phyloP scores from a whole-genome alignment of 768 basidiomycete genomes.

The Symmetrospora coprosmae region DNA sequence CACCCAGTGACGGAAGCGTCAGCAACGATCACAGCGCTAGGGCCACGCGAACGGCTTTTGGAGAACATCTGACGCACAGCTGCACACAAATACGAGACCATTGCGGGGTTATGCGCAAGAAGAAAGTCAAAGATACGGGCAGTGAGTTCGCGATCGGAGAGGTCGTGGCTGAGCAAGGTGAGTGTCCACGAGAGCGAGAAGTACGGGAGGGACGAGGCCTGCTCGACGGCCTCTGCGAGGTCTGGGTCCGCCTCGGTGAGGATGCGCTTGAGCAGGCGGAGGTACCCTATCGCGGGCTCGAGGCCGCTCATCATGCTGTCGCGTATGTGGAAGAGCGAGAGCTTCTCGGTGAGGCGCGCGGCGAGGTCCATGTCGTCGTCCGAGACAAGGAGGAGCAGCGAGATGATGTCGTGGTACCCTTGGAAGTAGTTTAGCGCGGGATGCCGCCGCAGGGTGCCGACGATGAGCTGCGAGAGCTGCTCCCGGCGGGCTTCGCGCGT shows the following conservation, averaged over 20 bases:
- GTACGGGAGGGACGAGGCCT: slow-evolving; percentile 38
- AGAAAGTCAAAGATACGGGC: slow-evolving; percentile 41
- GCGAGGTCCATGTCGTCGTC: slow-evolving; percentile 25
- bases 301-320: slow-evolving; percentile 41
- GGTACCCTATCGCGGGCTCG: slow-evolving; percentile 39
- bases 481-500: slow-evolving; percentile 34
- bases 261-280: slow-evolving; percentile 38
- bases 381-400: slow-evolving; percentile 34
- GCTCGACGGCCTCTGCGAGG: slow-evolving; percentile 34
- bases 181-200: slow-evolving; percentile 42
- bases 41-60: neutral
- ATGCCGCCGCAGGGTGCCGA: slow-evolving; percentile 35
- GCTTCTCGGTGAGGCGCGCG: neutral
- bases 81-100: slow-evolving; percentile 40
- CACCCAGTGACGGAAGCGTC: too few relatives aligned
- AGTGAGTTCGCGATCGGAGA: slow-evolving; percentile 37
- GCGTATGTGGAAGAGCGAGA: slow-evolving; percentile 38
- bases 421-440: slow-evolving; percentile 40
- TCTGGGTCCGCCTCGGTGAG: slow-evolving; percentile 37
- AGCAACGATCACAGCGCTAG: neutral
- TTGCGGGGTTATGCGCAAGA: slow-evolving; percentile 40
- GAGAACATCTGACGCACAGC: slow-evolving; percentile 36
- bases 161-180: slow-evolving; percentile 41
- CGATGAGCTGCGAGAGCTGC: slow-evolving; percentile 38
- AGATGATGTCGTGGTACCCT: slow-evolving; percentile 41